Evolutionary conservation across 768 basidiomycete genomes (phyloP), one percentile per base, ranked within the genome.

Genomic region (Agrocybe pediades): DNA sequence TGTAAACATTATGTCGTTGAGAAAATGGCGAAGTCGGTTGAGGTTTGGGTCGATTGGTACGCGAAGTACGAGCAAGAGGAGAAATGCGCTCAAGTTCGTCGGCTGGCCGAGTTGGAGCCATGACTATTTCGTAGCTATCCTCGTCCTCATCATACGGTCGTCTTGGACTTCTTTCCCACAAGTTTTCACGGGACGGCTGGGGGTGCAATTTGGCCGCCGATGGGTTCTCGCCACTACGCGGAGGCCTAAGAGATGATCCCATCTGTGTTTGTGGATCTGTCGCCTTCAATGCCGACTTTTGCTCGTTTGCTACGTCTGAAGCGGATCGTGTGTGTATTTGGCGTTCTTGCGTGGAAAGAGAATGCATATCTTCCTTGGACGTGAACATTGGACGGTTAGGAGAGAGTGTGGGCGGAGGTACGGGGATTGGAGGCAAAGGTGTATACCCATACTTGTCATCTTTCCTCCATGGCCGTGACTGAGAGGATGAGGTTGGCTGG

Each of bases 231-330:
- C 67, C 71, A 46, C 49, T 58, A 49, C 69, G 65, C 60, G 55
- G 54, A 44, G 69, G 74, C 55, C 63, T 68, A 27, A 58, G 55
- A 11, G 64, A 55, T 25, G 54, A 60, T 13, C 76, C 74, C 21
- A 68, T 66, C 49, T 68, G 69, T 15, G 33, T 5, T n/a, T 36
- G 33, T 11, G 33, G 11, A 57, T 83, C 79, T n/a, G 72, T 62
- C 20, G 68, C 61, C 51, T 70, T 76, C 41, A 74, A 60, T 15
- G 68, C 62, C 40, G 68, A 67, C 53, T 84, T 82, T 24, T 79
- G 72, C 41, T 85, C 80, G 33, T 70, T 70, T 29, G 72, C 77
- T 19, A 78, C 76, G 66, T 85, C 83, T 2, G 84, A 83, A 23
- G 75, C 76, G 13, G 79, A 71, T 54, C 78, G 74, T 41, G 65